A percentile compares a stretch with the other conserved stretches of the same genome.
Evolutionary conservation across 805 yeast genomes (phyloP).

Genomic region (Cyberlindnera petersonii): DNA sequence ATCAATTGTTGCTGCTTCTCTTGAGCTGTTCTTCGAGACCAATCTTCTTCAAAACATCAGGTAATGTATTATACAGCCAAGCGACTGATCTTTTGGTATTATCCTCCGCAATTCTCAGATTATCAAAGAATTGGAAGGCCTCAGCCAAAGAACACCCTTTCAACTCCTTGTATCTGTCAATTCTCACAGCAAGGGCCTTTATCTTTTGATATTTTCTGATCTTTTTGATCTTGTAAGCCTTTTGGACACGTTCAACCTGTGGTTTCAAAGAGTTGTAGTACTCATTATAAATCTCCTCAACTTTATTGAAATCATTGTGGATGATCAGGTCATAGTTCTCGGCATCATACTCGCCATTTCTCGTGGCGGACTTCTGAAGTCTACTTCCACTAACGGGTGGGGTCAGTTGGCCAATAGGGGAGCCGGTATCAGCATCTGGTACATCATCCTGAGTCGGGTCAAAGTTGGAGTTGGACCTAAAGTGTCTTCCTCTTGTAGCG

Average conservation of each 20-base stretch:
- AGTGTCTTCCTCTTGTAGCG: slow-evolving; percentile 24
- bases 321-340: slow-evolving; percentile 31
- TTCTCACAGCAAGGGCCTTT: slow-evolving; percentile 34
- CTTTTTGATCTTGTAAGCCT: slow-evolving; percentile 32
- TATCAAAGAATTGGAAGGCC: slow-evolving; percentile 31
- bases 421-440: slow-evolving; percentile 14
- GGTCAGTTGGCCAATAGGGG: slow-evolving; percentile 19
- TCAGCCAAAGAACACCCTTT: slow-evolving; percentile 27
- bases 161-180: slow-evolving; percentile 30
- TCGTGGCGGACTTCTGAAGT: slow-evolving; percentile 22
- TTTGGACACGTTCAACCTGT: slow-evolving; percentile 34
- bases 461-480: slow-evolving; percentile 20
- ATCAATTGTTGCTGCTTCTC: slow-evolving; percentile 14
- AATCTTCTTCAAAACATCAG: slow-evolving; percentile 28
- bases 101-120: slow-evolving; percentile 29
- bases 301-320: slow-evolving; percentile 30
- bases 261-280: slow-evolving; percentile 30
- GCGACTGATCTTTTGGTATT: slow-evolving; percentile 32
- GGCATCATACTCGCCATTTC: slow-evolving; percentile 26
- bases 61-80: slow-evolving; percentile 34
- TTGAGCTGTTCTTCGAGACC: slow-evolving; percentile 29
- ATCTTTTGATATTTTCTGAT: slow-evolving; percentile 36
- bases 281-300: slow-evolving; percentile 32
- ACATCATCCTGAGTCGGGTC: slow-evolving; percentile 19
- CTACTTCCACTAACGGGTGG: slow-evolving; percentile 21